These are phyloP conservation scores for Fusarium bulbicola DNA, from an alignment of 2,329 filamentous ascomycete species.

Conservation along the genomic window DNA sequence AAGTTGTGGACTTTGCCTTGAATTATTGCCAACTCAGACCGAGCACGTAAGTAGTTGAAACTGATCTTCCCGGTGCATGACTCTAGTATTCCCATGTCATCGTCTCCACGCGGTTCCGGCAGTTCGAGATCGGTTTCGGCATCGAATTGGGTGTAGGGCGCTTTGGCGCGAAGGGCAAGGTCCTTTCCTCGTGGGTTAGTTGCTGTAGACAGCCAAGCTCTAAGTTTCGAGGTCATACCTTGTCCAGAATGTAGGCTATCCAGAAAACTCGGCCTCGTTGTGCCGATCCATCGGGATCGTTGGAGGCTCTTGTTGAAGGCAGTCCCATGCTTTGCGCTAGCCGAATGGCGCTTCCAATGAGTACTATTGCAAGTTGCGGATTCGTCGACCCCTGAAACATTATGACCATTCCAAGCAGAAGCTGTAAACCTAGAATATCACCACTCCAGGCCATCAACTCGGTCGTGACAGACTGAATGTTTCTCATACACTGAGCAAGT, in stretches of 20 bases:
- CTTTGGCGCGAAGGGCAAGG: not conserved
- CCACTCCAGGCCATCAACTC: not conserved
- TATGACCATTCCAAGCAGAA: not conserved
- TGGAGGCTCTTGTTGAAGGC: accelerated
- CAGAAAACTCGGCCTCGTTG: not conserved
- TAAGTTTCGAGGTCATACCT: not conserved
- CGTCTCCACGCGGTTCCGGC: not conserved
- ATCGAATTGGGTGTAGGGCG: not conserved
- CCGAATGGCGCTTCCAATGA: not conserved
- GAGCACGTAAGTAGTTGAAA: not conserved
- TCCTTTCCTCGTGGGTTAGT: not conserved
- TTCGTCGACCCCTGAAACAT: not conserved
- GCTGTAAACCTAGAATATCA: not conserved
- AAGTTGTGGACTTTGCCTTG: not conserved
- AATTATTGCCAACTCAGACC: not conserved
- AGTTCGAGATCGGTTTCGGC: not conserved
- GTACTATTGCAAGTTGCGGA: not conserved
- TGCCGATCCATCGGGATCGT: not conserved
- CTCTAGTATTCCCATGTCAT: not conserved
- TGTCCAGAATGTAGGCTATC: not conserved
- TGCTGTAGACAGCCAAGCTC: accelerated
- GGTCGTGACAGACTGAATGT: not conserved
- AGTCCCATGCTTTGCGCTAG: not conserved
- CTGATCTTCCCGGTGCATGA: not conserved
- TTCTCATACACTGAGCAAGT: not conserved